Conservation (phyloP, 2,329 filamentous ascomycete genomes). For the Fusarium bulbicola region DNA sequence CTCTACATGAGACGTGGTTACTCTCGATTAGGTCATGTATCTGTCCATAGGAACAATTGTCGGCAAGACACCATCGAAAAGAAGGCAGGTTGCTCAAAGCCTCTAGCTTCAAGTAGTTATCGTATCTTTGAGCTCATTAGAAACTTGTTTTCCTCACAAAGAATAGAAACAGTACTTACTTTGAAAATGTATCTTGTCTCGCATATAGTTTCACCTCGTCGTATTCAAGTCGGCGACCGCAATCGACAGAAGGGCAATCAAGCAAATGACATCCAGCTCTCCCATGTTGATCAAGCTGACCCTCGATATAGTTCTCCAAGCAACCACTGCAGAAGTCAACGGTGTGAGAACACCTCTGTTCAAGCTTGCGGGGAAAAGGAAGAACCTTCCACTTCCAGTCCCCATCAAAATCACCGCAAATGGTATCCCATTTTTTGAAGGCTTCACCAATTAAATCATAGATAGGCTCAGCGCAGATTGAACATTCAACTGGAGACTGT, state of each 20-base stretch:
- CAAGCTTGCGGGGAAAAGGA: neutral
- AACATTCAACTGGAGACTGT: neutral
- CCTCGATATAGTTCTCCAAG: neutral
- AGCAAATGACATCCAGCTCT: neutral
- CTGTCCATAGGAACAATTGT: neutral
- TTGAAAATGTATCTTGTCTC: neutral
- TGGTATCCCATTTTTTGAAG: neutral
- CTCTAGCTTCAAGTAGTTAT: neutral
- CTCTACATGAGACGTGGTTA: neutral
- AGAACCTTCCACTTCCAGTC: neutral
- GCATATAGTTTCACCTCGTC: neutral
- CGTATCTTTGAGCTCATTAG: neutral
- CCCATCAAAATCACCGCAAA: neutral
- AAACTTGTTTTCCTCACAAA: rapidly evolving
- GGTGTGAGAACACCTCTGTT: neutral
- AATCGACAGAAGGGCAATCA: neutral
- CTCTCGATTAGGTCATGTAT: neutral
- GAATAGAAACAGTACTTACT: neutral
- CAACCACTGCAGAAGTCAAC: neutral
- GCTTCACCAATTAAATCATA: neutral
- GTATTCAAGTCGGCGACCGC: neutral
- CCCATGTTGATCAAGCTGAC: neutral
- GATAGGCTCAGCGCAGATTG: neutral
- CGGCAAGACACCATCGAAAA: neutral
- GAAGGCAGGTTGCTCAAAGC: neutral